phyloP scores from a whole-genome alignment of 768 basidiomycete genomes.

The Aureoboletus auriporus region DNA sequence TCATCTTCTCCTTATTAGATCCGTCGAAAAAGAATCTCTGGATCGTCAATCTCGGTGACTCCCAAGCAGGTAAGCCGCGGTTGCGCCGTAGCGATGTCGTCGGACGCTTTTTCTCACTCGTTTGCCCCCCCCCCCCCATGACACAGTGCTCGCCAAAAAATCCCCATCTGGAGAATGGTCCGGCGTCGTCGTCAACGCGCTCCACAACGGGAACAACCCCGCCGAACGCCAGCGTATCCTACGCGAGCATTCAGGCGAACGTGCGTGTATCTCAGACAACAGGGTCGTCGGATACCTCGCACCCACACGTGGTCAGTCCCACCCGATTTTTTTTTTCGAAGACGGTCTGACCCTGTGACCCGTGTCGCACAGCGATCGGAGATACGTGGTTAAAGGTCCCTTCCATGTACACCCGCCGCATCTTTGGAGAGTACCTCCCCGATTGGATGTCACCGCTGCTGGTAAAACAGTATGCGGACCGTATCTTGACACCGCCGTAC shows the following conservation, averaged over 20 bases:
- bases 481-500: conserved; percentile 45
- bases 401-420: conserved; percentile 28
- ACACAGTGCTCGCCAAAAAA: conserved; percentile 21
- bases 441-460: conserved; percentile 22
- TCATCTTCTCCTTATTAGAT: conserved; percentile 31
- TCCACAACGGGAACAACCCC: conserved; percentile 30
- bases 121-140: conserved; percentile 1
- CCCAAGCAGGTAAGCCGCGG: conserved; percentile 27
- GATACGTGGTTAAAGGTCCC: conserved; percentile 35
- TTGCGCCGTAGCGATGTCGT: background rate
- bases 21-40: conserved; percentile 26
- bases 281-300: conserved; percentile 37
- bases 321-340: background rate
- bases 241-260: conserved; percentile 31
- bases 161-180: conserved; percentile 19
- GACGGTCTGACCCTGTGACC: conserved; percentile 12
- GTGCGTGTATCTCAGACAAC: conserved; percentile 24
- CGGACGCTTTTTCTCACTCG: background rate
- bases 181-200: conserved; percentile 18
- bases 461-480: conserved; percentile 25
- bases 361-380: conserved; percentile 27
- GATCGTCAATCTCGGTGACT: conserved; percentile 34
- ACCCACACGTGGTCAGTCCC: conserved; percentile 33
- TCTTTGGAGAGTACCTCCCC: conserved; percentile 22
- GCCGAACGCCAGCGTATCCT: conserved; percentile 24